Base-by-base conservation (phyloP, 2,329 filamentous ascomycete species). In the Trichophyton equinum region DNA sequence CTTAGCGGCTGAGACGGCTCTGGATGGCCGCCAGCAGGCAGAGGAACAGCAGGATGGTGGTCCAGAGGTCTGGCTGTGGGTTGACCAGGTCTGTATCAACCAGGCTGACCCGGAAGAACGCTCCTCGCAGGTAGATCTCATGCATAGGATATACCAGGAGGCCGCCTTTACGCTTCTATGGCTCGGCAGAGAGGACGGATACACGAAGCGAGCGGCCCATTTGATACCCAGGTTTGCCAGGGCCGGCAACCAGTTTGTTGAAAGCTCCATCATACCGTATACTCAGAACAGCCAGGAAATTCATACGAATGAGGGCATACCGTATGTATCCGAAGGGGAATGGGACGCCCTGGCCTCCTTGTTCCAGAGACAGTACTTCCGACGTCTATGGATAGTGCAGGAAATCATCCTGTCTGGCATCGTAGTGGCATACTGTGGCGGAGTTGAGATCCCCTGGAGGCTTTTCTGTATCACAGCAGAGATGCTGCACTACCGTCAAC, bases 311-410 rank as follows among this genome's bases (percentile, higher is more conserved):
- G 36, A 49, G 13, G 60, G 25, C 4, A 59, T 67, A 25, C 60
- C 63, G 15, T 62, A 62, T 22, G 46, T 64, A 30, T 59, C 60
- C 11, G 13, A 51, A 36, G 53, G 58, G 11, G 63, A 63, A 46
- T 64, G 62, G 62, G 47, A 49, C 6, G 57, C 63, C 15, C 27
- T 64, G 20, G 62, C 62, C 7, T 51, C 61, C 11, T 40, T 68
- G 27, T 61, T 68, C 13, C 61, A 57, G n/a, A 61, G 65, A 30
- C 59, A 58, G 18, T 68, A 66, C 53, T 68, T 66, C 61, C 51
- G 62, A 8, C 56, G 67, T 9, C 62, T 67, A 4, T 68, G 67
- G 67, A 64, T 68, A 4, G 63, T 67, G 4, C 67, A 68, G 44
- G 67, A 68, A 58, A 62, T 66, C 38, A 60, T 63, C 18, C 60